Base-by-base conservation (phyloP, 2,329 filamentous ascomycete genomes). In the Fusarium pseudoanthophilum region DNA sequence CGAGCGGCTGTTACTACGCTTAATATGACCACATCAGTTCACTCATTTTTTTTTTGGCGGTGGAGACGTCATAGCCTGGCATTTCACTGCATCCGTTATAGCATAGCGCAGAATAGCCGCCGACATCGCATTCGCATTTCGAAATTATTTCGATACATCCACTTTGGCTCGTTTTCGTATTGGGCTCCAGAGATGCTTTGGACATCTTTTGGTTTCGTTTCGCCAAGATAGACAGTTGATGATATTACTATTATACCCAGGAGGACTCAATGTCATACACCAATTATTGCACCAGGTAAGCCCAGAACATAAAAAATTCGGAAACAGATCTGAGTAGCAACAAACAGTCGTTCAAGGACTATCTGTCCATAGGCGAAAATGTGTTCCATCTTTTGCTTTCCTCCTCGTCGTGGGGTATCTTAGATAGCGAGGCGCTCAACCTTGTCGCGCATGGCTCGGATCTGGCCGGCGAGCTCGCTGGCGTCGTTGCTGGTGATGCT, bases 351-450 rank as follows among this genome's bases (percentile, higher is more conserved):
- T 58, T 43, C 28, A 30, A 26, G 20, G 39, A 43, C 71, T 48
- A 36, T 28, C 66, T 58, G 45, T 34, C 42, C 59, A 70, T 46
- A 34, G 30, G 60, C 69, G 61, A 75, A 75, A 48, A 39, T 40
- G 13, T 36, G 67, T 67, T 63, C 60, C 65, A 67, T 66, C 52
- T 67, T 67, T 71, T 62, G 36, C 64, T 72, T 75, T 65, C 67
- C 67, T 73, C 64, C n/a, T 63, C 45, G 42, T 62, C 32, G 32
- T 59, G 59, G 66, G 71, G 75, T 75, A 74, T 69, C 77, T 90
- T 92, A 98, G 86, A 98, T 97, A 87, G 95, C 95, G 77, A 98
- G 89, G 79, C 95, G 90, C 89, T 98, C 95, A 63, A 98, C 93
- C 91, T 97, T 97, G 85, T 97, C 93, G 88, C 95, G 97, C 80